These are phyloP conservation scores for Alternaria solani DNA, from an alignment of 2,329 filamentous ascomycete genomes.

Conservation along the genomic window DNA sequence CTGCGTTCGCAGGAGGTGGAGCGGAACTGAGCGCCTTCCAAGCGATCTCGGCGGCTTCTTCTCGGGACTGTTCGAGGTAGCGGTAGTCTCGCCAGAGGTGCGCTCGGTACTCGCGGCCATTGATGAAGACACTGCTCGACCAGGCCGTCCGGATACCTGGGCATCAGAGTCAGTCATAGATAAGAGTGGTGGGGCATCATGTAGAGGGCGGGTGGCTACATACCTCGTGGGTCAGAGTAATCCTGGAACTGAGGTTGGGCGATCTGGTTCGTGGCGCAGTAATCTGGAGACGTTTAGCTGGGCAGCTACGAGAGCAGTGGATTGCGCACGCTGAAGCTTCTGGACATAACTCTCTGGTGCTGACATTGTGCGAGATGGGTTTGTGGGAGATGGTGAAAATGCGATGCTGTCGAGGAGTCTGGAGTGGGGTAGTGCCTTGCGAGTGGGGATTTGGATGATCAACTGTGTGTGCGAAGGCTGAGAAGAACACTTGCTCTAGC, in stretches of 20 bases:
- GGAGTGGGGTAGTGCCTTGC: slow-evolving; percentile 31
- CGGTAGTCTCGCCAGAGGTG: slow-evolving; percentile 49
- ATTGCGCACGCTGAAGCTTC: slow-evolving; percentile 44
- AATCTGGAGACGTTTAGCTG: slow-evolving; percentile 35
- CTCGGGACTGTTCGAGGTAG: slow-evolving; percentile 48
- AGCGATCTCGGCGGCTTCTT: slow-evolving; percentile 48
- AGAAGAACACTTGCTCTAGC: slow-evolving; percentile 31
- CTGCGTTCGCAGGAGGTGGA: slow-evolving; percentile 19
- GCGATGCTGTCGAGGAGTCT: slow-evolving; percentile 23
- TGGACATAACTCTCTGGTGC: slow-evolving; percentile 42
- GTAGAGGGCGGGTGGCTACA: slow-evolving; percentile 12
- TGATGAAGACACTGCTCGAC: slow-evolving; percentile 47
- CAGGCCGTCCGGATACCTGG: slow-evolving; percentile 48
- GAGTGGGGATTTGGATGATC: slow-evolving; percentile 35
- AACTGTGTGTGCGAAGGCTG: slow-evolving; percentile 32
- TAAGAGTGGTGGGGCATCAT: not conserved
- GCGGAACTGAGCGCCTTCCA: slow-evolving; percentile 39
- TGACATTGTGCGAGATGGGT: slow-evolving; percentile 37
- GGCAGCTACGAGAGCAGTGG: not conserved
- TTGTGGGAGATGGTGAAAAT: slow-evolving; percentile 19
- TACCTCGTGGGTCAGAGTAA: slow-evolving; percentile 50
- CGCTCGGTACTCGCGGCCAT: slow-evolving; percentile 46
- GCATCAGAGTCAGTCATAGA: slow-evolving; percentile 20
- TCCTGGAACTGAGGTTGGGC: slow-evolving; percentile 49
- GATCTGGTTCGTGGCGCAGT: slow-evolving; percentile 44